Base-by-base conservation (phyloP, 2,329 filamentous ascomycete species). In the Alternaria rosae region DNA sequence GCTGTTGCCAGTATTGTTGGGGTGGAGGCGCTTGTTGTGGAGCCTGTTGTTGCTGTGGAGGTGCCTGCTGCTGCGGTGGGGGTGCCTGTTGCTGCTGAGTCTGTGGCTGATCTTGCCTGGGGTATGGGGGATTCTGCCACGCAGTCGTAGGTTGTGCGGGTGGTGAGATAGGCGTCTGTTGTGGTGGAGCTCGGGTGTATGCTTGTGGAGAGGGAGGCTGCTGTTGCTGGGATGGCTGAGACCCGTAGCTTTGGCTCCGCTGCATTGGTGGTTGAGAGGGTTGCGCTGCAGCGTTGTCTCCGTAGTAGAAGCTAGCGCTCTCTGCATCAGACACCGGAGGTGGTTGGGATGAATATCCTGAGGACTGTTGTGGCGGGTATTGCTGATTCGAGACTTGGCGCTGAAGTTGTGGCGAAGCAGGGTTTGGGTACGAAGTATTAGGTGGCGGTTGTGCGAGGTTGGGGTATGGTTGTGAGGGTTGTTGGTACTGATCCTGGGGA, bases 391-490 rank as follows among this genome's bases (percentile, higher is more conserved):
- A 76, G 3, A 70, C 67, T 53, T 75, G 71, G 17, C 75, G 77
- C 59, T 80, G 78, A 5, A 79, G 64, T 44, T 77, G 77, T n/a
- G 78, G 79, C 44, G 77, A 79, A 7, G 74, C 67, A 11, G 75
- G 69, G n/a, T 70, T 68, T 56, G 77, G 71, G 59, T 78, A 76
- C 2, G 70, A 59, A 7, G 65, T 64, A 45, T 64, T 76, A 5
- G 72, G 64, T 11, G 72, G 66, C 10, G 38, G 66, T 58, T 78
- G 77, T 20, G 70, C 45, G 4, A 78, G 63, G 45, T 72, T 78
- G 9, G 76, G 76, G 43, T 78, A 79, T 28, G 76, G 74, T 51
- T 79, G 76, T 30, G 74, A 75, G 21, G 74, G 78, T 50, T 73
- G 74, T 57, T 76, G 77, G 30, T 77, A 76, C 32, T 74, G 72